Conservation (phyloP, 108 stramenopile species). For the Nitzschia sp. region DNA sequence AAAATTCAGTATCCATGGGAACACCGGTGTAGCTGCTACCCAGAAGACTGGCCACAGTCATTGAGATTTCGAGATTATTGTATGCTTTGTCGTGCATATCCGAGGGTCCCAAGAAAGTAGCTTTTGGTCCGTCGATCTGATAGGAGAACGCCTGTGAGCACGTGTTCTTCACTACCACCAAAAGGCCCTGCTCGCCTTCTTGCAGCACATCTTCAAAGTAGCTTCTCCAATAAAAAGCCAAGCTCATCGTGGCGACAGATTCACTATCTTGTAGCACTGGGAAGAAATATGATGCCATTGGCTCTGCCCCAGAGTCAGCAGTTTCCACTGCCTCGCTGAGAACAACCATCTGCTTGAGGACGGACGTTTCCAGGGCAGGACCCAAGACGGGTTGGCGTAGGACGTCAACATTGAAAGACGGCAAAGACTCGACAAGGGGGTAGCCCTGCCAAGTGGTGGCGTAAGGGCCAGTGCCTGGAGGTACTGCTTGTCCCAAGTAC, state of each 20-base stretch:
- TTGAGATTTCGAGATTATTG: conserved; percentile 9
- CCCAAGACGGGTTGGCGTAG: background rate
- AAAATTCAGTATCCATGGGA: background rate
- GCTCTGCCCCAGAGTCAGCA: background rate
- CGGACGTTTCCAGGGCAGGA: background rate
- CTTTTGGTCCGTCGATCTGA: conserved; percentile 24
- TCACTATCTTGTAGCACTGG: background rate
- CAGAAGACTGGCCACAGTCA: background rate
- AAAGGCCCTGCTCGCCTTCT: conserved; percentile 17
- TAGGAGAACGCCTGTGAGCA: conserved; percentile 33
- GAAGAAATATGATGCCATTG: background rate
- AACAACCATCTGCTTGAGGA: background rate
- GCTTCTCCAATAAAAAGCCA: background rate
- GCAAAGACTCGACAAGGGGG: background rate
- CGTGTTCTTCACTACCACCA: conserved; percentile 33
- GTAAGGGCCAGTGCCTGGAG: background rate
- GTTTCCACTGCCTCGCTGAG: background rate
- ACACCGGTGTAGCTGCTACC: background rate
- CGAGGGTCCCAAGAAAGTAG: conserved; percentile 20
- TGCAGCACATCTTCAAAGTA: conserved; percentile 2
- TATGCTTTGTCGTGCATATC: conserved; percentile 23
- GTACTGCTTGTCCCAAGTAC: background rate
- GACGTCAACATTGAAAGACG: background rate
- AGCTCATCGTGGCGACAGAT: background rate
- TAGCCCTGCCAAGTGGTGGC: background rate